Conservation (phyloP, 164 flowering plant species). For the Sextonia rubra region DNA sequence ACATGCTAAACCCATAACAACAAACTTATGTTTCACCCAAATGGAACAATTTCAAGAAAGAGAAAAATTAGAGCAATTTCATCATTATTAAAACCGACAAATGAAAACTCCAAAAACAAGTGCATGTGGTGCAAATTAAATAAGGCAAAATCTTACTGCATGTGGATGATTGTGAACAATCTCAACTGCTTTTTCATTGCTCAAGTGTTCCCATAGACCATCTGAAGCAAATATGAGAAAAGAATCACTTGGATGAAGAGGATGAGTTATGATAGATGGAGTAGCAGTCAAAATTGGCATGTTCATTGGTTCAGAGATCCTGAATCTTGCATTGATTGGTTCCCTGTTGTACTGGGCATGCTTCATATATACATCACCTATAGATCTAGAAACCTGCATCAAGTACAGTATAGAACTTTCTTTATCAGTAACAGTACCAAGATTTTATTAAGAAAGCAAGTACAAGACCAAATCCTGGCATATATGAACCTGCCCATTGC, state of each 20-base stretch:
- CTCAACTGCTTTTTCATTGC: constrained; percentile 73
- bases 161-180: constrained; percentile 69
- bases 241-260: constrained; percentile 62
- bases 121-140: not conserved
- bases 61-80: not conserved
- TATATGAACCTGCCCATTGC: too few species aligned
- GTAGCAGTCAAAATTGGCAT: constrained; percentile 63
- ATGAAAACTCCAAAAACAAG: not conserved
- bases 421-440: too few species aligned
- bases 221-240: constrained; percentile 91
- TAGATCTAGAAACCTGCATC: constrained; percentile 79
- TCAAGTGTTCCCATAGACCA: constrained; percentile 92
- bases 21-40: not conserved
- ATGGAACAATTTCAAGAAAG: not conserved
- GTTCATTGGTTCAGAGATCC: constrained; percentile 62
- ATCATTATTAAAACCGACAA: not conserved
- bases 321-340: constrained; percentile 51
- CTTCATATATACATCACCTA: constrained; percentile 82
- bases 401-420: not conserved
- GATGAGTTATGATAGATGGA: constrained; percentile 53
- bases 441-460: too few species aligned
- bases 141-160: constrained; percentile 42
- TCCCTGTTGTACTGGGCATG: constrained; percentile 58
- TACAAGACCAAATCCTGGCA: too few species aligned
- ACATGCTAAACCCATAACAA: not conserved